Evolutionary conservation across 2,329 filamentous ascomycete species (phyloP).

Genomic region (Colletotrichum melonis): DNA sequence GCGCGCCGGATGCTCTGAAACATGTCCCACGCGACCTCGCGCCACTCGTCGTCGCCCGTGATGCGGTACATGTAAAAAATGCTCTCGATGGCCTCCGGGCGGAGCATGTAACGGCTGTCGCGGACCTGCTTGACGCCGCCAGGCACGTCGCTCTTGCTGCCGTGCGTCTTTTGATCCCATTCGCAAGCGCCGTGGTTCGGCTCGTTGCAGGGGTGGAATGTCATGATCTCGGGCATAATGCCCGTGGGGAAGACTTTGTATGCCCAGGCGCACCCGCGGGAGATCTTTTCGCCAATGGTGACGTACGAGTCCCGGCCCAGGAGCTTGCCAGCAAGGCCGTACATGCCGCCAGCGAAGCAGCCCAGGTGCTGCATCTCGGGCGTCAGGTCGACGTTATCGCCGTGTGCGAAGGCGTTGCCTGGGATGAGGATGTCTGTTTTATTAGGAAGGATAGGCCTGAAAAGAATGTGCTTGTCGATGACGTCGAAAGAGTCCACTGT

Average conservation of each 20-base stretch:
- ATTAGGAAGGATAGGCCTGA: constrained; percentile 72
- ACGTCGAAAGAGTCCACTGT: constrained; percentile 72
- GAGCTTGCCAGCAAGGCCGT: constrained; percentile 70
- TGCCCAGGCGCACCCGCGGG: constrained; percentile 66
- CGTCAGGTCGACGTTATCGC: constrained; percentile 43
- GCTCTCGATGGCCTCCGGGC: constrained; percentile 65
- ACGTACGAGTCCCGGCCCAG: constrained; percentile 61
- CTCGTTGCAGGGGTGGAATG: constrained; percentile 48
- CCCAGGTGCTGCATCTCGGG: constrained; percentile 66
- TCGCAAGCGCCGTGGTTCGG: constrained; percentile 47
- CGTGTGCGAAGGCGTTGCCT: constrained; percentile 50
- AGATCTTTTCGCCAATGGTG: constrained; percentile 58
- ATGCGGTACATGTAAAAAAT: constrained; percentile 64
- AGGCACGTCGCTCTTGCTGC: constrained; percentile 46
- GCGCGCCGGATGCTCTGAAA: constrained; percentile 55
- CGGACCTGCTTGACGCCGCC: constrained; percentile 69
- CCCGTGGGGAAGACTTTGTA: constrained; percentile 61
- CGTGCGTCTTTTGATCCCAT: constrained; percentile 44
- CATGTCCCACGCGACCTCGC: constrained; percentile 61
- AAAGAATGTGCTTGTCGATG: constrained; percentile 72
- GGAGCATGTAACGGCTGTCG: constrained; percentile 55
- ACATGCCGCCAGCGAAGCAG: constrained; percentile 75
- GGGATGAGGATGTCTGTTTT: constrained; percentile 71
- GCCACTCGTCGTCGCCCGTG: constrained; percentile 56
- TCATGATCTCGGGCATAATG: constrained; percentile 65